Evolutionary conservation across 805 yeast species (phyloP).

Genomic region (Pachysolen tannophilus): DNA sequence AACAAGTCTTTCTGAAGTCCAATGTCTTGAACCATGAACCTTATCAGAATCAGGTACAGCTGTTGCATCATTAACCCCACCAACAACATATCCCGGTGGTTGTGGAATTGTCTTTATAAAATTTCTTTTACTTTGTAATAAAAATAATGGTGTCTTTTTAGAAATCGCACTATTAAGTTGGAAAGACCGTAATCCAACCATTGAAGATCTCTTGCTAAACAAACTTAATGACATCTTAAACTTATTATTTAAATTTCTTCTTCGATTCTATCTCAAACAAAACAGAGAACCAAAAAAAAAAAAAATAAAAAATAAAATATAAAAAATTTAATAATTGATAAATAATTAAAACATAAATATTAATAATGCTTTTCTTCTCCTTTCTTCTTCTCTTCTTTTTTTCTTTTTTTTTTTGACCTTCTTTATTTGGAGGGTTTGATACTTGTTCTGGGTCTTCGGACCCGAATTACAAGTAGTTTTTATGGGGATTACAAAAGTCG

Average conservation of each 20-base stretch:
- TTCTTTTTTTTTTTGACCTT: no score
- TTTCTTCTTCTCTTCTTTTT: no score
- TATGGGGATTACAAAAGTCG: no score
- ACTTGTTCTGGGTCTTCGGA: no score
- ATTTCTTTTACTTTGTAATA: conserved; percentile 12
- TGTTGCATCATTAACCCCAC: conserved; percentile 90
- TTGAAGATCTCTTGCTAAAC: conserved; percentile 2
- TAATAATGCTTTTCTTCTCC: no score
- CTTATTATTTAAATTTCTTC: background rate
- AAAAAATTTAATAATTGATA: no score
- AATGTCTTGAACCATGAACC: conserved; percentile 81
- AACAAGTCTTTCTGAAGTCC: conserved; percentile 80
- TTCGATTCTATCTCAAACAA: background rate
- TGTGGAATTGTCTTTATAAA: conserved; percentile 59
- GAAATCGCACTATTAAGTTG: background rate
- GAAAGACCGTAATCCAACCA: background rate
- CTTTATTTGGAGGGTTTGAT: no score
- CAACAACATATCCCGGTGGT: conserved; percentile 85
- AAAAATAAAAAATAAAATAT: background rate
- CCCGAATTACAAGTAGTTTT: no score
- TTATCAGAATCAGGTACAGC: conserved; percentile 53
- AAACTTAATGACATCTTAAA: conserved; percentile 1
- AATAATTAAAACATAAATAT: no score
- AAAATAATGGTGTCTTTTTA: background rate
- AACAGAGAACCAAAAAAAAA: background rate